Evolutionary conservation across 2,329 filamentous ascomycete genomes (phyloP).

Genomic region (Periconia macrospinosa): DNA sequence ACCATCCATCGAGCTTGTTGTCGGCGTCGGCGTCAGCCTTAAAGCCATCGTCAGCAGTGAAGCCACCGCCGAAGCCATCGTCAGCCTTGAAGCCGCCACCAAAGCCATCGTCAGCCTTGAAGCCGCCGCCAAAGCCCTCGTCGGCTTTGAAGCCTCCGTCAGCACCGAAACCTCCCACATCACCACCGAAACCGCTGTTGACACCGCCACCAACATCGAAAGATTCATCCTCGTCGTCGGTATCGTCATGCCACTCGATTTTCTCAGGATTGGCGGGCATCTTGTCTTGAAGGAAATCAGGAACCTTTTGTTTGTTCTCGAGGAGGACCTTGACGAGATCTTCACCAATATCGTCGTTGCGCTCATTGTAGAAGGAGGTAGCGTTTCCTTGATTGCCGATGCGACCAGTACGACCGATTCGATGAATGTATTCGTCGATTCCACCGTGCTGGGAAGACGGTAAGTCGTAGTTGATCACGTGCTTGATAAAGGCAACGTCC

Average conservation of each 20-base stretch:
- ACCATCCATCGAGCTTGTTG: constrained; percentile 33
- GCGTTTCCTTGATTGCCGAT: constrained; percentile 87
- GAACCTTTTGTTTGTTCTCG: constrained; percentile 76
- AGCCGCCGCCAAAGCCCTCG: constrained; percentile 11
- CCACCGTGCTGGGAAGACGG: constrained; percentile 76
- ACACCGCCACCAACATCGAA: constrained; percentile 10
- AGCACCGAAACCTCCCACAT: constrained; percentile 4
- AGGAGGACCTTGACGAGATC: constrained; percentile 79
- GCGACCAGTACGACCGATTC: constrained; percentile 92
- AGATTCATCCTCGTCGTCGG: constrained; percentile 39
- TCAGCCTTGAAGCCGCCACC: constrained; percentile 7
- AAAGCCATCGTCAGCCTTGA: constrained; percentile 7
- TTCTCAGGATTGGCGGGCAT: constrained; percentile 59
- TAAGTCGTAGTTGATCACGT: constrained; percentile 93
- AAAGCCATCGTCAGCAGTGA: constrained; percentile 6
- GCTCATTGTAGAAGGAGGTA: constrained; percentile 84
- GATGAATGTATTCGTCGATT: constrained; percentile 90
- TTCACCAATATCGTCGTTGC: constrained; percentile 71
- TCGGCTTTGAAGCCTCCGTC: constrained; percentile 10
- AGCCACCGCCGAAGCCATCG: constrained; percentile 12
- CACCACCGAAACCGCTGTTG: constrained; percentile 1
- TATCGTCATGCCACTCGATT: constrained; percentile 58
- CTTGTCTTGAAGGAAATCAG: constrained; percentile 74
- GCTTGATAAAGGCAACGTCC: constrained; percentile 82
- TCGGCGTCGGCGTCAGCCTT: constrained; percentile 18